phyloP scores from a whole-genome alignment of 164 flowering plant genomes.

The Hamamelis virginiana region DNA sequence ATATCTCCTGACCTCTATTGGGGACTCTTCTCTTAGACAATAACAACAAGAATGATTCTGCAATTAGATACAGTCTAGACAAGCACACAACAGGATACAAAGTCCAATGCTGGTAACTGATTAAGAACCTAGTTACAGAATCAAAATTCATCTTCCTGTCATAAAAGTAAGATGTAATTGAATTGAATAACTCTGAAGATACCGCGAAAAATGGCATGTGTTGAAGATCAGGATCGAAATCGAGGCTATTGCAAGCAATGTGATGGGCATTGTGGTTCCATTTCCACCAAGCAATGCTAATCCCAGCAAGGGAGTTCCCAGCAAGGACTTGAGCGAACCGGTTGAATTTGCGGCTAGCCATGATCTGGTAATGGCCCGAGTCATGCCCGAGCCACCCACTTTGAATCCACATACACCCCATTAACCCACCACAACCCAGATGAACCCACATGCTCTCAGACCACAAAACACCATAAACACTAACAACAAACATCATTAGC shows the following conservation, averaged over 20 bases:
- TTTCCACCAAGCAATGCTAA: conserved; percentile 81
- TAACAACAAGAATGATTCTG: conserved; percentile 51
- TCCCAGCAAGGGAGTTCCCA: conserved; percentile 53
- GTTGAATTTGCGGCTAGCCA: conserved; percentile 35
- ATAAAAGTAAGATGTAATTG: conserved; percentile 47
- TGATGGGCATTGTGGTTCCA: conserved; percentile 75
- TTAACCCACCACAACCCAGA: conserved; percentile 35
- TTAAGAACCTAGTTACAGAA: conserved; percentile 38
- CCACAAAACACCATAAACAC: conserved; percentile 43
- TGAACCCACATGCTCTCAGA: conserved; percentile 32
- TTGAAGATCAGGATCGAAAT: conserved; percentile 19
- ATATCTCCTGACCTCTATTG: conserved; percentile 45
- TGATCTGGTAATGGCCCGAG: conserved; percentile 57
- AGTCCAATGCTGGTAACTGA: conserved; percentile 65
- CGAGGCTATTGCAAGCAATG: conserved; percentile 34
- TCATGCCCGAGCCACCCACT: conserved; percentile 66
- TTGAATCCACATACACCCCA: conserved; percentile 61
- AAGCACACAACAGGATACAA: conserved; percentile 65
- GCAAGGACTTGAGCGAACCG: conserved; percentile 27
- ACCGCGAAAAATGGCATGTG: conserved; percentile 67
- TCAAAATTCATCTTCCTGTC: conserved; percentile 24
- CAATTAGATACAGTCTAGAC: conserved; percentile 49
- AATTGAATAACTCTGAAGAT: conserved; percentile 41
- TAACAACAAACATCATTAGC: conserved; percentile 20
- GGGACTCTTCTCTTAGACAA: conserved; percentile 44